A percentile compares a stretch with the other conserved stretches of the same genome.
Conservation (phyloP, 345 rosid genomes). For the Turritis glabra region DNA sequence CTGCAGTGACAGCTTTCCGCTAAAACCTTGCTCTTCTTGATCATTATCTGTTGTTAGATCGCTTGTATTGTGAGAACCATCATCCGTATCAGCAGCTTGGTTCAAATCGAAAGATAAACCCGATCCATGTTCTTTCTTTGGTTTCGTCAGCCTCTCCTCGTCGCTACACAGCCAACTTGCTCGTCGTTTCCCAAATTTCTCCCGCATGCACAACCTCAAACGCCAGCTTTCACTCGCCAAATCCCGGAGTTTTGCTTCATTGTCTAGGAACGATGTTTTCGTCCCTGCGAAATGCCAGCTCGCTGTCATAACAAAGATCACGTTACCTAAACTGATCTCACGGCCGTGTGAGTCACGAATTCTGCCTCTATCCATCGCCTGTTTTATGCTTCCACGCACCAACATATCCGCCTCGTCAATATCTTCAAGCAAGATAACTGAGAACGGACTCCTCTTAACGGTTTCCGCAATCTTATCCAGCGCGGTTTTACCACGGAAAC, state of each 20-base stretch:
- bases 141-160: slow-evolving; percentile 54
- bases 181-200: slow-evolving; percentile 71
- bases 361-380: slow-evolving; percentile 92
- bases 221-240: slow-evolving; percentile 74
- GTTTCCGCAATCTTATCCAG: slow-evolving; percentile 86
- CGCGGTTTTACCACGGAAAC: slow-evolving; percentile 83
- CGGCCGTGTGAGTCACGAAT: slow-evolving; percentile 89
- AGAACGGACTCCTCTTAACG: slow-evolving; percentile 78
- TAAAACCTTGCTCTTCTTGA: slow-evolving; percentile 39
- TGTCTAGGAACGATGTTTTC: slow-evolving; percentile 46
- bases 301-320: slow-evolving; percentile 81
- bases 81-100: slow-evolving; percentile 63
- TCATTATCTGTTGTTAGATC: slow-evolving; percentile 85
- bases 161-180: slow-evolving; percentile 67
- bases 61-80: slow-evolving; percentile 82
- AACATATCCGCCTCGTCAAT: slow-evolving; percentile 81
- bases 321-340: slow-evolving; percentile 88
- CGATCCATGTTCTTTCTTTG: slow-evolving; percentile 57
- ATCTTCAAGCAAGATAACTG: slow-evolving; percentile 84
- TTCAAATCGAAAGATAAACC: slow-evolving; percentile 73
- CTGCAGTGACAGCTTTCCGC: slow-evolving; percentile 33
- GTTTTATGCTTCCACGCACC: slow-evolving; percentile 71
- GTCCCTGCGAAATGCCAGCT: slow-evolving; percentile 47
- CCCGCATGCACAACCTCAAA: slow-evolving; percentile 57
- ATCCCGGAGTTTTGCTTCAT: slow-evolving; percentile 54